A percentile compares a stretch with the other conserved stretches of the same genome.
phyloP scores from a whole-genome alignment of 139 green algal genomes.

The Astrephomene gubernaculifera region DNA sequence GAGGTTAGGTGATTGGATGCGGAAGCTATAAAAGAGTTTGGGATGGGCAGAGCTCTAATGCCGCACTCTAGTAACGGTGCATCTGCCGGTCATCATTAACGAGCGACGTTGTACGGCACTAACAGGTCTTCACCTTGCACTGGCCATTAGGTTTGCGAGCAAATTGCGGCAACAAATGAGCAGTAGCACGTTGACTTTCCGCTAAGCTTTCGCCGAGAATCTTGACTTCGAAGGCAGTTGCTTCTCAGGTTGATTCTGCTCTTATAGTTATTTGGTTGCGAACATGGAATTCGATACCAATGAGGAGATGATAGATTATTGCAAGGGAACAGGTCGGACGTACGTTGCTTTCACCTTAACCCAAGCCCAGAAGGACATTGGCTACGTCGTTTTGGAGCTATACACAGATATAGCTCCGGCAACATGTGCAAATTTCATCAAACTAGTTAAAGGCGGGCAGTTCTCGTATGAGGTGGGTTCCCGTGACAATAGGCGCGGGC shows the following conservation, averaged over 20 bases:
- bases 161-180: no score
- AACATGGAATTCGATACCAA: conserved; percentile 28
- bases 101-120: no score
- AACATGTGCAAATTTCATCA: conserved; percentile 22
- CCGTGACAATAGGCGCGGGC: no score
- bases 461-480: background rate
- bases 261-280: background rate
- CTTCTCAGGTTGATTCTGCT: background rate
- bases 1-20: no score
- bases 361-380: conserved; percentile 7
- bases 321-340: conserved; percentile 8
- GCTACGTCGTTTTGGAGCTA: conserved; percentile 16
- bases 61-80: no score
- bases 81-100: no score
- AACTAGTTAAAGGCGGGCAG: background rate
- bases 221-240: background rate
- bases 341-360: background rate
- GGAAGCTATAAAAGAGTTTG: no score
- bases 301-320: conserved; percentile 24
- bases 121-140: no score
- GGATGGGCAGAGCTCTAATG: no score
- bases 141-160: no score
- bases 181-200: no score
- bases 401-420: conserved; percentile 40
- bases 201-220: no score